Percentiles rank a stretch among this genome's conserved stretches.
Conservation (phyloP, 1,284 basidiomycete species). For the Ceratobasidium sp. region DNA sequence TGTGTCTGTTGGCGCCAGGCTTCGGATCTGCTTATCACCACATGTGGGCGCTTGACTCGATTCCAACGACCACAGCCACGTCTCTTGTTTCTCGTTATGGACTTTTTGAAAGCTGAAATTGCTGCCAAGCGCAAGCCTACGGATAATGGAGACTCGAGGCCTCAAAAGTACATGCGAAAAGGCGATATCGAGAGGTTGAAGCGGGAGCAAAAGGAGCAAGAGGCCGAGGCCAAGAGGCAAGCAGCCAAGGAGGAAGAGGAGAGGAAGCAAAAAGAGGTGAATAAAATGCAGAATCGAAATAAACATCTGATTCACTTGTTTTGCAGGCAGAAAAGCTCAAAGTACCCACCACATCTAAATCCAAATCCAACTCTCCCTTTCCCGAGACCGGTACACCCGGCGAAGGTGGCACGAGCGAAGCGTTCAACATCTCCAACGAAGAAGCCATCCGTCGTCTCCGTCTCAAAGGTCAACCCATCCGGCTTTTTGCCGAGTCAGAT, state of each 20-base stretch:
- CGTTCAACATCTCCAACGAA: slow-evolving; percentile 92
- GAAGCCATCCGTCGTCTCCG: slow-evolving; percentile 92
- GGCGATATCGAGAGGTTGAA: slow-evolving; percentile 83
- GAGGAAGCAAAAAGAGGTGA: slow-evolving; percentile 49
- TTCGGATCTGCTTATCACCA: not conserved
- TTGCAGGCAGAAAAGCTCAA: slow-evolving; percentile 22
- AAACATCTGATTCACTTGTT: slow-evolving; percentile 48
- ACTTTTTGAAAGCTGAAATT: slow-evolving; percentile 89
- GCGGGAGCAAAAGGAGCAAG: slow-evolving; percentile 66
- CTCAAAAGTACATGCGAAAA: slow-evolving; percentile 87
- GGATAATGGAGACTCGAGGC: slow-evolving; percentile 63
- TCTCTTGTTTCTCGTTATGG: slow-evolving; percentile 65
- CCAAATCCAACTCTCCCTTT: slow-evolving; percentile 50
- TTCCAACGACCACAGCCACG: slow-evolving; percentile 24
- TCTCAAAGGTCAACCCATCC: slow-evolving; percentile 92
- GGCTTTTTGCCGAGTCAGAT: slow-evolving; percentile 95
- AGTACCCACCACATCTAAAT: slow-evolving; percentile 48
- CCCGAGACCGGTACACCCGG: slow-evolving; percentile 54
- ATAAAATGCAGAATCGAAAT: slow-evolving; percentile 46
- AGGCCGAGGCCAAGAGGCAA: slow-evolving; percentile 59
- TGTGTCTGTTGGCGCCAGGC: not conserved
- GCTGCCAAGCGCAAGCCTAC: slow-evolving; percentile 84
- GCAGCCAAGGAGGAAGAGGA: slow-evolving; percentile 53
- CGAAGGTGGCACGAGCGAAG: slow-evolving; percentile 45
- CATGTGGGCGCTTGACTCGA: slow-evolving; percentile 14